Percentiles rank a stretch among this genome's conserved stretches.
These are phyloP conservation scores for Yarrowia keelungensis DNA, from an alignment of 805 yeast species.

Conservation along the genomic window DNA sequence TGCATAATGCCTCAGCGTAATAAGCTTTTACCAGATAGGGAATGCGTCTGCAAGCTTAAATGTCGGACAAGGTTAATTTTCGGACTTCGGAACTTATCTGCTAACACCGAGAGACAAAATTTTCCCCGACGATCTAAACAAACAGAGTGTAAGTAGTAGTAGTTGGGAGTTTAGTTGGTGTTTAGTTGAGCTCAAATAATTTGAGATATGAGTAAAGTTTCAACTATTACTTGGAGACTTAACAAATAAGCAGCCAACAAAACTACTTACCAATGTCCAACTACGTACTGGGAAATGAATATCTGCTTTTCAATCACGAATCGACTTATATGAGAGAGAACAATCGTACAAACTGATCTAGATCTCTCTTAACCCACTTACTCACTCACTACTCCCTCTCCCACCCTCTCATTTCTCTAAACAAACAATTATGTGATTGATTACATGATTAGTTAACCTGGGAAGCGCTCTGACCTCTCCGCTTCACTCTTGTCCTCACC, in stretches of 20 bases:
- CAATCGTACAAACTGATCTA: no score
- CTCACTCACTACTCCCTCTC: background rate
- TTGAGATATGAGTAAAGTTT: no score
- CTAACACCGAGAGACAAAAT: slow-evolving; percentile 13
- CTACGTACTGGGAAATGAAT: no score
- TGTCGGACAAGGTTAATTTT: background rate
- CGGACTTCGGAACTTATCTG: slow-evolving; percentile 15
- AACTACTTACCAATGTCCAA: no score
- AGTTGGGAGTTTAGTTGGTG: background rate
- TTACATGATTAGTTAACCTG: slow-evolving; percentile 30
- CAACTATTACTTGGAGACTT: no score
- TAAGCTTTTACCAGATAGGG: slow-evolving; percentile 18
- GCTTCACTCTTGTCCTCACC: no score
- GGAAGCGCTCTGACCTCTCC: background rate
- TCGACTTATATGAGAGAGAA: no score
- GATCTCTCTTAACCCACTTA: background rate
- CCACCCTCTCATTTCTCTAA: background rate
- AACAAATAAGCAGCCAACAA: no score
- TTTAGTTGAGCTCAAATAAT: background rate
- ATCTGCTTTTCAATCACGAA: no score
- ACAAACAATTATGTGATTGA: slow-evolving; percentile 26
- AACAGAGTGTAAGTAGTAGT: background rate
- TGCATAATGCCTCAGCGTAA: background rate
- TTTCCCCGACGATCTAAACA: slow-evolving; percentile 32
- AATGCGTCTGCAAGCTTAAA: slow-evolving; percentile 13